phyloP scores from a whole-genome alignment of 2,329 filamentous ascomycete species.

The Chaetomiaceae sp. region DNA sequence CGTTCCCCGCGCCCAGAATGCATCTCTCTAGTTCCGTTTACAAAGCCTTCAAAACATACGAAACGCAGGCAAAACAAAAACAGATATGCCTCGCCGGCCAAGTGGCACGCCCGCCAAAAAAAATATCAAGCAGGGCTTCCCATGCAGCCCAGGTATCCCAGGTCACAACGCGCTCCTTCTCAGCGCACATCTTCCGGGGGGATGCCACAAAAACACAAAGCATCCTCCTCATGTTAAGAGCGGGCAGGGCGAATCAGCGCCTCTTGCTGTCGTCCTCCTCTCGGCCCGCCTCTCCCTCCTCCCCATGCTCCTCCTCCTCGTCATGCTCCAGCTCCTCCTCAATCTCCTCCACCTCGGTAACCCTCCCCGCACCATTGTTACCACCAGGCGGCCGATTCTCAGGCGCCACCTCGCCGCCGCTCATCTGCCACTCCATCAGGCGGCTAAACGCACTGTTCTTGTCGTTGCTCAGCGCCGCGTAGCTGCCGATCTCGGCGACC shows the following conservation, averaged over 20 bases:
- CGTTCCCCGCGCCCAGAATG: slow-evolving; percentile 1
- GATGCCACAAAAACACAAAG: not conserved
- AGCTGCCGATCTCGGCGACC: slow-evolving; percentile 87
- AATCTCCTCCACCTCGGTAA: slow-evolving; percentile 48
- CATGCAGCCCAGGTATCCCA: no score
- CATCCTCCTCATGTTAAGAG: not conserved
- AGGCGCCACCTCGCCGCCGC: slow-evolving; percentile 61
- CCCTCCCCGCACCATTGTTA: slow-evolving; percentile 30
- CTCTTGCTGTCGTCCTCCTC: slow-evolving; percentile 8
- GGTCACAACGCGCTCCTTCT: no score
- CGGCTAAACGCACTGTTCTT: slow-evolving; percentile 81
- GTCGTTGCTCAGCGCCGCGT: slow-evolving; percentile 65
- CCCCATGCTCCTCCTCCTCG: slow-evolving; percentile 30
- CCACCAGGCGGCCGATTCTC: slow-evolving; percentile 30
- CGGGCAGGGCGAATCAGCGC: not conserved
- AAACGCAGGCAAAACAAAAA: not conserved
- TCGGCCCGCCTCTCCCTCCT: slow-evolving; percentile 10
- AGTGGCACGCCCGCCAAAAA: no score
- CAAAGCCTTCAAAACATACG: not conserved
- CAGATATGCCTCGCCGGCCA: no score
- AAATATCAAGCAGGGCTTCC: no score
- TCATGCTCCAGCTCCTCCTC: slow-evolving; percentile 42
- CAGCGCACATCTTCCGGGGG: no score
- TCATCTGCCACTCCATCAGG: slow-evolving; percentile 99
- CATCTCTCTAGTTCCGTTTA: not conserved